Evolutionary conservation across 164 flowering plant species (phyloP), one percentile per base, ranked within the genome.

Genomic region (Chloranthus sessilifolius): DNA sequence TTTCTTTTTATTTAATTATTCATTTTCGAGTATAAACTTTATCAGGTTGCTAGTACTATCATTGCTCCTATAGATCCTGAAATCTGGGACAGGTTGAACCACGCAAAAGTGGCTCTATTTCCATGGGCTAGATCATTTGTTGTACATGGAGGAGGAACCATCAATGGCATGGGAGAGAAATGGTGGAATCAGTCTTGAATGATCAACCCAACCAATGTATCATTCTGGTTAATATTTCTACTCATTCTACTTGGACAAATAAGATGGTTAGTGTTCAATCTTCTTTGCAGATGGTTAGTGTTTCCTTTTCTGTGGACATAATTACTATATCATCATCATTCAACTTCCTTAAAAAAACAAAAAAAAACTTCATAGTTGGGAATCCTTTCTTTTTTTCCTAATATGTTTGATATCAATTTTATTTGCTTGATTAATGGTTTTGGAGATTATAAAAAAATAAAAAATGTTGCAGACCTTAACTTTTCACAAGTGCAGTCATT

Each of bases 121-220:
- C 59, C 75, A 73, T 64, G 67, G 73, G 31, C 64, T 94, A 63
- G 75, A 79, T 41, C 70, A 80, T 56, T 94, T 27, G 71, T 70
- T 3, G 52, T 94, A 2, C 77, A 77, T 55, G 96, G 97, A 7
- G 79, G 80, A 43, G 95, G 96, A 15, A 66, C 54, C 15, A 70
- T 94, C 45, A 66, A 86, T 55, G 99, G 99, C n/a, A 86, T 65
- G 91, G 99, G 99, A 58, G 61, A 67, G 45, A 53, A 76, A 73
- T 94, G 99, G 99, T 94, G 99, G 99, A 71, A 64, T 24, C 64
- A 56, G 27, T 92, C 95, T 30, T 94, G 99, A 80, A 94, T 89
- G 75, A 66, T 25, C 41, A 81, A 86, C 55, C 16, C 14, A 24
- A 63, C 78, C 29, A 79, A 77, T 56, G 99, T 94, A 78, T 25